Evolutionary conservation across 225 moss, liverwort and hornwort species (phyloP).

Genomic region (Thuidium tamariscinum): DNA sequence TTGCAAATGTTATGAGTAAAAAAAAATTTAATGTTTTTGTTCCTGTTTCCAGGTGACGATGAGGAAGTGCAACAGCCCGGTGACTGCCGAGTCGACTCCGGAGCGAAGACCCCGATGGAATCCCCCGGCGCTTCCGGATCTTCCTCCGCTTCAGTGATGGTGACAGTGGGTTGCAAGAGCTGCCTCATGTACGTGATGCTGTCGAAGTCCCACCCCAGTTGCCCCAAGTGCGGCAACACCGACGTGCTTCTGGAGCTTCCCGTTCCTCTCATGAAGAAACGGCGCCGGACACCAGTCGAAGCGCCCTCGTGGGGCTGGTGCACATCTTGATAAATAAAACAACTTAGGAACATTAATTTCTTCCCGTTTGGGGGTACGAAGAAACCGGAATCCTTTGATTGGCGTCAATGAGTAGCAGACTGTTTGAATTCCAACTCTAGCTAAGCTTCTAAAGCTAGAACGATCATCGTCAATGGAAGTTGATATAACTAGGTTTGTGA

Average conservation of each 20-base stretch:
- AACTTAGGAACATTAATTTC: not conserved
- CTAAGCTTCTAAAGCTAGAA: too few species aligned
- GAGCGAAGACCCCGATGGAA: not conserved
- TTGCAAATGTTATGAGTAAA: not conserved
- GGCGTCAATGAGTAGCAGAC: not conserved
- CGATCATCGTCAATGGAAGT: not conserved
- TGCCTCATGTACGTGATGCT: slow-evolving; percentile 81
- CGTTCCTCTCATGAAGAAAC: slow-evolving; percentile 23
- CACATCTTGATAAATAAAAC: not conserved
- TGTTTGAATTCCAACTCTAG: not conserved
- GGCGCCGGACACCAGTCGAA: not conserved
- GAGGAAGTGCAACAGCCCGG: slow-evolving; percentile 22
- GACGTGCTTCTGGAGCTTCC: slow-evolving; percentile 50
- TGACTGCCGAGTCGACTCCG: not conserved
- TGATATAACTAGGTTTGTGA: not conserved
- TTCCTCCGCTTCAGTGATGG: slow-evolving; percentile 23
- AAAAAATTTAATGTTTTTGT: not conserved
- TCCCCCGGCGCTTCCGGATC: not conserved
- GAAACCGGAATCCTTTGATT: not conserved
- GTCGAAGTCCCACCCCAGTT: slow-evolving; percentile 50
- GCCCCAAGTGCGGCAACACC: slow-evolving; percentile 73
- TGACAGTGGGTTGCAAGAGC: slow-evolving; percentile 61
- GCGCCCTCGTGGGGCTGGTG: slow-evolving; percentile 8
- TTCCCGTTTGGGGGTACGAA: not conserved
- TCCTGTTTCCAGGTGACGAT: slow-evolving; percentile 1